Evolutionary conservation across 1,284 basidiomycete species (phyloP).

Genomic region (Fomitopsis betulina): DNA sequence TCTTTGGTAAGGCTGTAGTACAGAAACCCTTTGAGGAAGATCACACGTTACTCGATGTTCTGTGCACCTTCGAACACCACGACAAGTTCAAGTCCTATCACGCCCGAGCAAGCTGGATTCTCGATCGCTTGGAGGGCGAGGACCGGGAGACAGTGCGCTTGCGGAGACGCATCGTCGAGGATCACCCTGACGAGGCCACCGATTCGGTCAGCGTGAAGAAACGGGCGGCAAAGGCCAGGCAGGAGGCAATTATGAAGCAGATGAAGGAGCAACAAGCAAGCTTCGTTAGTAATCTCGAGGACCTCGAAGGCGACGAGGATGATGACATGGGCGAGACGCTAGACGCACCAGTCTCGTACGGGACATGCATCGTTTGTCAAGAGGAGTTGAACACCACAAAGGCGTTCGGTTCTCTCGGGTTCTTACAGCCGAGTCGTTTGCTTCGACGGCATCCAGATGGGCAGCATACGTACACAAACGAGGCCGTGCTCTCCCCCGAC

Average conservation of each 20-base stretch:
- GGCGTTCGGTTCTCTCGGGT: conserved; percentile 86
- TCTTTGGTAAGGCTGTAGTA: conserved; percentile 58
- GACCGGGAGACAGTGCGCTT: conserved; percentile 52
- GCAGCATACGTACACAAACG: conserved; percentile 67
- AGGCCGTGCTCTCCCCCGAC: conserved; percentile 61
- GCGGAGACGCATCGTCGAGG: conserved; percentile 41
- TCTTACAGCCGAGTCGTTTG: conserved; percentile 86
- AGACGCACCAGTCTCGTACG: conserved; percentile 60
- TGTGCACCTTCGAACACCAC: conserved; percentile 74
- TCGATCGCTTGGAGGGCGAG: conserved; percentile 53
- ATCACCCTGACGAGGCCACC: conserved; percentile 32
- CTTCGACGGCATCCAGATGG: conserved; percentile 78
- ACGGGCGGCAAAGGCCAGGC: conserved; percentile 77
- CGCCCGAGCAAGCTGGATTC: conserved; percentile 70
- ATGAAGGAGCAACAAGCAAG: conserved; percentile 90
- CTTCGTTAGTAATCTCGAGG: conserved; percentile 76
- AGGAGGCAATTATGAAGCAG: conserved; percentile 88
- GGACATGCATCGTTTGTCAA: conserved; percentile 97
- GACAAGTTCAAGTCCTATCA: conserved; percentile 70
- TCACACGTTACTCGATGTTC: conserved; percentile 64
- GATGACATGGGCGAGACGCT: conserved; percentile 46
- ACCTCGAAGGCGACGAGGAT: conserved; percentile 49
- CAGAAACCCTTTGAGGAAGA: conserved; percentile 51
- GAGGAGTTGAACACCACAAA: conserved; percentile 78
- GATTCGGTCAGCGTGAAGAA: conserved; percentile 70